phyloP scores from a whole-genome alignment of 495 filamentous ascomycete genomes.

The Aspergillus steynii region DNA sequence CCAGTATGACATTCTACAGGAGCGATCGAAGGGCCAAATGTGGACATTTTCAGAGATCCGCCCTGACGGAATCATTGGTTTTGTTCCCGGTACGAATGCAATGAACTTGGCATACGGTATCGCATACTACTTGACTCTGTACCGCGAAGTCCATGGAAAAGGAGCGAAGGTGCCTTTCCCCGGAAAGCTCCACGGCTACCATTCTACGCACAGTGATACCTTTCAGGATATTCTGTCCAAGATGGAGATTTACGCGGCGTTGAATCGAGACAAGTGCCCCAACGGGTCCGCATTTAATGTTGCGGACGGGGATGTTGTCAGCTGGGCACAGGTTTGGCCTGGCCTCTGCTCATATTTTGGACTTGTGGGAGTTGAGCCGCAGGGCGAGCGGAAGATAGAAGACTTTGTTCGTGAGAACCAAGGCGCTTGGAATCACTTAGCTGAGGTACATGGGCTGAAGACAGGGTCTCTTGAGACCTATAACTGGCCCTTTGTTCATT shows the following conservation, averaged over 20 bases:
- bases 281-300: slow-evolving; percentile 34
- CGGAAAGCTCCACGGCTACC: slow-evolving; percentile 26
- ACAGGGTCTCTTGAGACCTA: slow-evolving; percentile 16
- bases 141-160: slow-evolving; percentile 22
- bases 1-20: slow-evolving; percentile 39
- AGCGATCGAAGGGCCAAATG: slow-evolving; percentile 27
- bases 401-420: slow-evolving; percentile 8
- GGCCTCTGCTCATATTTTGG: slow-evolving; percentile 39
- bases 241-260: slow-evolving; percentile 35
- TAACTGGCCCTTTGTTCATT: slow-evolving; percentile 15
- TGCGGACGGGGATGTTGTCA: slow-evolving; percentile 29
- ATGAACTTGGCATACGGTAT: slow-evolving; percentile 43
- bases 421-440: slow-evolving; percentile 12
- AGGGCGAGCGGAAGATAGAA: slow-evolving; percentile 2
- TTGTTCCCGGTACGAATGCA: slow-evolving; percentile 39
- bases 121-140: slow-evolving; percentile 38
- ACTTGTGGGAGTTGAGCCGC: slow-evolving; percentile 27
- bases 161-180: slow-evolving; percentile 34
- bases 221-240: slow-evolving; percentile 39
- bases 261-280: slow-evolving; percentile 21
- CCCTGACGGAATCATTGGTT: slow-evolving; percentile 45
- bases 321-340: slow-evolving; percentile 38
- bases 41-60: slow-evolving; percentile 46
- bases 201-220: slow-evolving; percentile 29
- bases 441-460: slow-evolving; percentile 15